Evolutionary conservation across 2,329 filamentous ascomycete genomes (phyloP), one percentile per base, ranked within the genome.

Genomic region (Diplodia scrobiculata): DNA sequence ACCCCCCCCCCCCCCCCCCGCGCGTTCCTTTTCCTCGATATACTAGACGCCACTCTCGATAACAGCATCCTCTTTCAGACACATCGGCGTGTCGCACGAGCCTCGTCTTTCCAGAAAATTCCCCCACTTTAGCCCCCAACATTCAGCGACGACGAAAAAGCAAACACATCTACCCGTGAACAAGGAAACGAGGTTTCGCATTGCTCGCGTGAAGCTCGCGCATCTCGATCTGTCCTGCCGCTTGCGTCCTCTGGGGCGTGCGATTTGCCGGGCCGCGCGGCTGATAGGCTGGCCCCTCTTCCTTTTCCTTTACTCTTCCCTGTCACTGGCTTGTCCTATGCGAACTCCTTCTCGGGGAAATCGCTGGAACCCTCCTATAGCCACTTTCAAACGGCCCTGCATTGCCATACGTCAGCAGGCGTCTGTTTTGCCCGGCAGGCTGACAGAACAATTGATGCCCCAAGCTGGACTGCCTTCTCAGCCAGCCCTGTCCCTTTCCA

Each of bases 41-140:
- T 47, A 14, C 25, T 32, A 10, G 25, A 62, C 27, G 58, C 58
- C 58, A 62, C 58, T 14, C 55, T 62, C 58, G 58, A 62, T 50
- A 50, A 62, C 27, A 62, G 19, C n/a, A 50, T 5, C 58, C 58
- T 36, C 29, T 62, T 62, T 51, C 41, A 62, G 58, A 62, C 21
- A 45, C 11, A 14, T 19, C 14, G 45, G 45, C 58, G 50, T 62
- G 45, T 62, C 58, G 41, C 58, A 62, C 58, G 41, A 60, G 25
- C 58, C 41, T 50, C 19, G 27, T 41, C n/a, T 29, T 62, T 62
- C 58, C 29, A 62, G 41, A 62, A 62, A 34, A 29, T 50, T 50
- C 58, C 29, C 41, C 52, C 11, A 21, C 11, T 47, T 29, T 32
- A 27, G 55, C 29, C 41, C 41, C 27, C 41, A 50, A 21, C 17